Percentiles rank a stretch among this genome's conserved stretches.
phyloP scores from a whole-genome alignment of 2,329 filamentous ascomycete genomes.

The Botrytis porri region DNA sequence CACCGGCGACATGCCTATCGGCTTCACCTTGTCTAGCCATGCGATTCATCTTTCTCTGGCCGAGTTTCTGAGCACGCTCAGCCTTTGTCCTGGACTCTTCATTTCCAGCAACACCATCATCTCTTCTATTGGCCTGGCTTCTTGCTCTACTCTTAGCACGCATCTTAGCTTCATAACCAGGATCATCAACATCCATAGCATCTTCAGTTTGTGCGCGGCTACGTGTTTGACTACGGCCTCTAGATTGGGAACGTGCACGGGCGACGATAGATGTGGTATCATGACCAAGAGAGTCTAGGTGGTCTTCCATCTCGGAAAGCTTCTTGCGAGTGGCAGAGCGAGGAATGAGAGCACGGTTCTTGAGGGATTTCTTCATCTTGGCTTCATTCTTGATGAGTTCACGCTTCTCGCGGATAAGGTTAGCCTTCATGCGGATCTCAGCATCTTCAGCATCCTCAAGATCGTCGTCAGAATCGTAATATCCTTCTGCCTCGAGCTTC shows the following conservation, averaged over 20 bases:
- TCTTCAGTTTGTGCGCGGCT: conserved; percentile 62
- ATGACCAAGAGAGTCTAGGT: conserved; percentile 80
- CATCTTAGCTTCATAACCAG: conserved; percentile 54
- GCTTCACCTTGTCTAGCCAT: conserved; percentile 97
- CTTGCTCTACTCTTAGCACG: conserved; percentile 71
- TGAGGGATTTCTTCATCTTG: conserved; percentile 91
- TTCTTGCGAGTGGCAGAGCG: conserved; percentile 77
- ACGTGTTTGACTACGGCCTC: conserved; percentile 68
- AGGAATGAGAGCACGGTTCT: conserved; percentile 94
- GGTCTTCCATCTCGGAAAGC: conserved; percentile 80
- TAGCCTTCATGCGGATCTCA: conserved; percentile 85
- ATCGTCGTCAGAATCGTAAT: conserved; percentile 80
- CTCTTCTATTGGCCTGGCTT: conserved; percentile 66
- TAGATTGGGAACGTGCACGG: conserved; percentile 66
- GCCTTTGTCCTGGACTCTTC: conserved; percentile 69
- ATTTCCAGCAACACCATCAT: conserved; percentile 69
- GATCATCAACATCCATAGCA: conserved; percentile 71
- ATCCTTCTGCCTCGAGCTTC: conserved; percentile 84
- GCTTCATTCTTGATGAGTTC: conserved; percentile 89
- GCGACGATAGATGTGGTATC: conserved; percentile 73
- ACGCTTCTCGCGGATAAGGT: conserved; percentile 93
- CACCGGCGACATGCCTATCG: conserved; percentile 81
- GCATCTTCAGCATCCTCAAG: conserved; percentile 87
- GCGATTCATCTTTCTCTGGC: conserved; percentile 98
- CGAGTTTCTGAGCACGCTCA: conserved; percentile 80